Percentiles rank a stretch among this genome's conserved stretches.
These are phyloP conservation scores for Fusarium redolens DNA, from an alignment of 2,329 filamentous ascomycete genomes.

Conservation along the genomic window DNA sequence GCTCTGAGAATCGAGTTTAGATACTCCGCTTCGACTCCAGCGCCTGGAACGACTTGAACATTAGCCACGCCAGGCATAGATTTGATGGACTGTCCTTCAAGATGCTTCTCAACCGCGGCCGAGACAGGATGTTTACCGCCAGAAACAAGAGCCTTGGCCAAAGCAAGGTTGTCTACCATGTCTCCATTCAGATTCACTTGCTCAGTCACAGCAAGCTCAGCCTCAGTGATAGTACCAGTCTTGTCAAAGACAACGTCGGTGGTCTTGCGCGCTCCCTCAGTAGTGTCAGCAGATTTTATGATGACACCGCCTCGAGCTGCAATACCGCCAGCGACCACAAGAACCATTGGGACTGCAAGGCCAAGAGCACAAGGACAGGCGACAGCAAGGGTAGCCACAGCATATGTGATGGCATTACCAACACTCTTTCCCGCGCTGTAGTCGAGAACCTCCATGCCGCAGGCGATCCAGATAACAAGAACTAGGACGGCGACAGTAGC, in stretches of 20 bases:
- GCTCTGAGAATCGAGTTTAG: not conserved
- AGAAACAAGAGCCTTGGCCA: not conserved
- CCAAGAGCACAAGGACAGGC: conserved; percentile 75
- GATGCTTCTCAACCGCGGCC: not conserved
- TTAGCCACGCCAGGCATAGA: not conserved
- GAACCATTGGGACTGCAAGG: conserved; percentile 73
- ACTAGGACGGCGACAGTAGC: conserved; percentile 59
- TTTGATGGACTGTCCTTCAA: not conserved
- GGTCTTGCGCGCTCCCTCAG: conserved; percentile 64
- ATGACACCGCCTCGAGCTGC: conserved; percentile 69
- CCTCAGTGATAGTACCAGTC: conserved; percentile 71
- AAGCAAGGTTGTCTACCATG: not conserved
- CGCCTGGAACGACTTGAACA: not conserved
- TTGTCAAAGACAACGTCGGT: conserved; percentile 75
- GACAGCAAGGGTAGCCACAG: conserved; percentile 65
- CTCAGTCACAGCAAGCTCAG: conserved; percentile 46
- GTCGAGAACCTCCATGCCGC: conserved; percentile 50
- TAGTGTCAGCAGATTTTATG: conserved; percentile 67
- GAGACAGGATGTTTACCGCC: conserved; percentile 11
- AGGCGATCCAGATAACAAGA: conserved; percentile 36
- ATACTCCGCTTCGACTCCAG: not conserved
- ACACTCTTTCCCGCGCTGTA: conserved; percentile 44
- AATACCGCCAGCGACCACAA: conserved; percentile 69
- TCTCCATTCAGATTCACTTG: not conserved
- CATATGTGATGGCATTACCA: conserved; percentile 50